Conservation (phyloP, 2,329 filamentous ascomycete species). For the Gaeumannomyces tritici region DNA sequence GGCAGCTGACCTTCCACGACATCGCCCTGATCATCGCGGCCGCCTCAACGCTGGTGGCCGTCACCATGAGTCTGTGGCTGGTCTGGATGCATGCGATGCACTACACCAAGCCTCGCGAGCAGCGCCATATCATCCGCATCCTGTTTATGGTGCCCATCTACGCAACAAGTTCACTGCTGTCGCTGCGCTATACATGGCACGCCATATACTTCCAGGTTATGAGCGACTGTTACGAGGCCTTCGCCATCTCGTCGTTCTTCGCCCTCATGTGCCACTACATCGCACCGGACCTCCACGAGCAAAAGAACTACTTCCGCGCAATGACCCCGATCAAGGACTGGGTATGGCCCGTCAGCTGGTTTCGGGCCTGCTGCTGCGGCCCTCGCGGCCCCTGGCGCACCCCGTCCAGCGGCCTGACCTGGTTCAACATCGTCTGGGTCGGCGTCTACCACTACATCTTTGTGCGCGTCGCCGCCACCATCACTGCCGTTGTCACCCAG, state of each 20-base stretch:
- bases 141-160: conserved; percentile 84
- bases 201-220: conserved; percentile 74
- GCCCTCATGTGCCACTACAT: conserved; percentile 73
- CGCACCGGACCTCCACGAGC: conserved; percentile 65
- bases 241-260: conserved; percentile 82
- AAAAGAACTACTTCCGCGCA: conserved; percentile 72
- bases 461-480: conserved; percentile 68
- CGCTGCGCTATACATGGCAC: conserved; percentile 64
- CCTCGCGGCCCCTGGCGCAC: conserved; percentile 59
- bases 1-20: conserved; percentile 42
- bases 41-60: conserved; percentile 37
- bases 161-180: conserved; percentile 62
- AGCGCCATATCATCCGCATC: conserved; percentile 71
- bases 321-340: conserved; percentile 58
- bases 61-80: conserved; percentile 43
- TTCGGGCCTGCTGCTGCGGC: conserved; percentile 61
- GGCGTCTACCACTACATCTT: conserved; percentile 82
- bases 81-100: conserved; percentile 49
- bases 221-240: conserved; percentile 81
- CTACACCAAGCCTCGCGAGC: conserved; percentile 51
- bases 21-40: conserved; percentile 42
- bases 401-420: conserved; percentile 74
- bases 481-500: conserved; percentile 66
- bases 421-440: conserved; percentile 83
- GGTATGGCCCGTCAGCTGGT: conserved; percentile 65